Conservation (phyloP, 441 rosid species). For the Populus hybrid region DNA sequence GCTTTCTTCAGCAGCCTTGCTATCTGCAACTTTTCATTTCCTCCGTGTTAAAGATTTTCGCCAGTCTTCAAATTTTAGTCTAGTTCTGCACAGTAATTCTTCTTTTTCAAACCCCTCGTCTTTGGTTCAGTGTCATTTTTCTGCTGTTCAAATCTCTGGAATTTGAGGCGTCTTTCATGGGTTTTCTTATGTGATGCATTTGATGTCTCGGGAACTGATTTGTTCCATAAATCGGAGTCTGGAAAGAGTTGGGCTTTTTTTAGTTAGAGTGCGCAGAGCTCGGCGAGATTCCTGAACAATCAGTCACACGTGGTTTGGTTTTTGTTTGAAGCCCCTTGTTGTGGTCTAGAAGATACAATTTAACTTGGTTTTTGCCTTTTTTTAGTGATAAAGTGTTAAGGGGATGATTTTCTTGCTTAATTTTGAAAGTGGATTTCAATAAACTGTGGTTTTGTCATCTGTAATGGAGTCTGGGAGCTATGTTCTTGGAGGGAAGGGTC, state of each 20-base stretch:
- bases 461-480: slow-evolving; percentile 53
- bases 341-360: slow-evolving; percentile 1
- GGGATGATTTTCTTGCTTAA: neutral
- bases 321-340: neutral
- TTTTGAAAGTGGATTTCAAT: slow-evolving; percentile 15
- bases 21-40: neutral
- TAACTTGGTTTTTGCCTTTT: neutral
- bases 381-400: neutral
- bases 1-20: neutral
- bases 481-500: slow-evolving; percentile 35
- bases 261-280: neutral
- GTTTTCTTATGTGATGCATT: slow-evolving; percentile 14
- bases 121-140: neutral
- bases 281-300: slow-evolving; percentile 7
- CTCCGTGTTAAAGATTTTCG: neutral
- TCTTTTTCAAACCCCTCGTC: neutral
- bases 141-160: neutral
- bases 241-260: neutral
- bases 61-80: too few relatives aligned
- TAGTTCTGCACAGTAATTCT: too few relatives aligned
- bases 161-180: slow-evolving; percentile 11
- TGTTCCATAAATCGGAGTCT: slow-evolving; percentile 9
- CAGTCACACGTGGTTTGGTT: neutral
- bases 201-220: slow-evolving; percentile 9
- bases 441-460: slow-evolving; percentile 10